Evolutionary conservation across 305 asterid species (phyloP).

Genomic region (Fraxinus sp.): DNA sequence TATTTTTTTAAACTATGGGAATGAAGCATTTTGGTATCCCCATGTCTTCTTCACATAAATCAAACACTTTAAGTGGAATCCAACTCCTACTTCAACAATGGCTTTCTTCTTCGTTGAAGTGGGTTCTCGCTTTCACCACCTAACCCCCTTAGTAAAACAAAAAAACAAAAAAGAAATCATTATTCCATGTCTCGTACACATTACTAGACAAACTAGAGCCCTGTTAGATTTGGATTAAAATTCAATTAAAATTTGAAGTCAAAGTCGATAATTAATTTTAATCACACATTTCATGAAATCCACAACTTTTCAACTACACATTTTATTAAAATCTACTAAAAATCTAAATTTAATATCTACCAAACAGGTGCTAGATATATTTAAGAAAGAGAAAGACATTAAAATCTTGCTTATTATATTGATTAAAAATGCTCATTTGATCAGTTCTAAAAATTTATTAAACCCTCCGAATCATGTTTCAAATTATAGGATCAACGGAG

Average conservation of each 20-base stretch:
- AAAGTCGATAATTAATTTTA: too few species aligned
- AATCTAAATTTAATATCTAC: too few species aligned
- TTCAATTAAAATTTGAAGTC: too few species aligned
- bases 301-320: too few species aligned
- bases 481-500: background rate
- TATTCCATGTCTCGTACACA: background rate
- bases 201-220: background rate
- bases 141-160: constrained; percentile 32
- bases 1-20: constrained; percentile 18
- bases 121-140: constrained; percentile 78
- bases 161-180: background rate
- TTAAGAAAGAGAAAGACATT: background rate
- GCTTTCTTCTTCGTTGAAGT: constrained; percentile 24
- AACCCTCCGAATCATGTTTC: background rate
- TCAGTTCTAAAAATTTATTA: too few species aligned
- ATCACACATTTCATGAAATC: too few species aligned
- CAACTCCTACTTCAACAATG: constrained; percentile 71
- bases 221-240: too few species aligned
- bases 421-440: background rate
- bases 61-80: constrained; percentile 72
- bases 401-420: background rate
- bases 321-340: too few species aligned
- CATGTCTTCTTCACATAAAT: constrained; percentile 52
- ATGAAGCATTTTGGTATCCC: constrained; percentile 44
- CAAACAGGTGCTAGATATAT: too few species aligned